These are phyloP conservation scores for Pisolithus thermaeus DNA, from an alignment of 1,284 basidiomycete species.

Conservation along the genomic window DNA sequence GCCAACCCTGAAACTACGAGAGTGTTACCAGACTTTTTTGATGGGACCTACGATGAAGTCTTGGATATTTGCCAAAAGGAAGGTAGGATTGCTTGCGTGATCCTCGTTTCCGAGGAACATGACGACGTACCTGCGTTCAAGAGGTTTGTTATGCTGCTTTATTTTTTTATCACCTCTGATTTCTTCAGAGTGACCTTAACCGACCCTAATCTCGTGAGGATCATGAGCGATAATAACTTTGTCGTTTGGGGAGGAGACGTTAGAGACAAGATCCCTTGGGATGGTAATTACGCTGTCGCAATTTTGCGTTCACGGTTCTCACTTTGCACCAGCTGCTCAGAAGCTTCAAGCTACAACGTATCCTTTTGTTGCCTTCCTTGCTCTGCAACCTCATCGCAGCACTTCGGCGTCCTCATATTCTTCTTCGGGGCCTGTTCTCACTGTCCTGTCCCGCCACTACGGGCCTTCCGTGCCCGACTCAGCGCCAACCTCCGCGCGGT, in stretches of 20 bases:
- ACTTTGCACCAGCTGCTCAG: constrained; percentile 56
- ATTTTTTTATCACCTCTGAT: constrained; percentile 2
- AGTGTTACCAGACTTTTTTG: constrained; percentile 72
- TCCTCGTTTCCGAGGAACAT: constrained; percentile 89
- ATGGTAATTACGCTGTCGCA: constrained; percentile 46
- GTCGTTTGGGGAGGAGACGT: constrained; percentile 78
- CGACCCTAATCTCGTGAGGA: constrained; percentile 55
- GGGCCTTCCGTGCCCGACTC: constrained; percentile 51
- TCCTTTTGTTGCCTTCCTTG: constrained; percentile 88
- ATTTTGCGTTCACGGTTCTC: background rate
- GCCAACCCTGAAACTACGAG: constrained; percentile 33
- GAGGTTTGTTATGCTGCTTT: constrained; percentile 38
- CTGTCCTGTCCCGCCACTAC: constrained; percentile 78
- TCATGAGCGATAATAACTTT: constrained; percentile 56
- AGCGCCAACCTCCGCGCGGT: constrained; percentile 55
- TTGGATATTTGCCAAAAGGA: constrained; percentile 68
- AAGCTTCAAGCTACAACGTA: constrained; percentile 88
- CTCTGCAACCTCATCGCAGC: constrained; percentile 70
- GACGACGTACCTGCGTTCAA: constrained; percentile 87
- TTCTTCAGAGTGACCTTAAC: constrained; percentile 63
- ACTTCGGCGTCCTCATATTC: constrained; percentile 36
- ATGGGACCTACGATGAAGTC: constrained; percentile 81
- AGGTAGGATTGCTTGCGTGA: constrained; percentile 68
- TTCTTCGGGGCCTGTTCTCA: constrained; percentile 49
- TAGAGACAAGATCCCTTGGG: constrained; percentile 76